Base-by-base conservation (phyloP, 2,329 filamentous ascomycete genomes). In the Colletotrichum tanaceti region DNA sequence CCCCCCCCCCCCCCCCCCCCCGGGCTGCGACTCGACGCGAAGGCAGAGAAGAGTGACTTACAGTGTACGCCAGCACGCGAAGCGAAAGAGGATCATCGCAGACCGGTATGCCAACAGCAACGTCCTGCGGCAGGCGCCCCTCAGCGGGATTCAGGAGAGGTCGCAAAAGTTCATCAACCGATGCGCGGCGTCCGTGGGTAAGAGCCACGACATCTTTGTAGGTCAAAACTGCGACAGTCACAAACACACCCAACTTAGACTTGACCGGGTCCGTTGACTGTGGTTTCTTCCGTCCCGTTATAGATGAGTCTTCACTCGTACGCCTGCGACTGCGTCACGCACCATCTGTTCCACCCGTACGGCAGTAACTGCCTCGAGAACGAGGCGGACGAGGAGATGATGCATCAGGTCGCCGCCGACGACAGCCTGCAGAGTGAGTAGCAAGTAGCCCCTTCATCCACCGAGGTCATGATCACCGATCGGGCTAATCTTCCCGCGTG, bases 61-160 rank as follows among this genome's bases (percentile, higher is more conserved):
- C 24, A 2, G 32, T 20, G 22, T 47, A 11, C 9, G 16, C 22
- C 58, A 90, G 86, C 90, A 92, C 74, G 87, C 86, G 38, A 86
- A 84, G 71, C 84, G 88, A 68, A 91, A 89, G 74, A 83, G 89
- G 35, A 80, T 90, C 55, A 81, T 92, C 52, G 89, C 89, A 1
- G 88, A 91, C 73, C 83, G 89, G 38, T 92, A 92, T 75, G 87
- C 90, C 38, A 92, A 91, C 77, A 88, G 86, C 62, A 92, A 91
- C 73, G 80, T 92, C 58, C 84, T 91, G 78, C 85, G 85, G 38
- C 75, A 83, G 5, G 79, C 80, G 2, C 85, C 88, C 2, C 76
- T 91, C 35, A 76, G 81, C 5, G 89, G 87, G 2, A 88, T 92
- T 57, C 78, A 84, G 61, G 83, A 88, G 70, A 81, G 88, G 6